Percentiles rank a stretch among this genome's conserved stretches.
Conservation (phyloP, 2,329 filamentous ascomycete genomes). For the Gnomoniopsis sp. region DNA sequence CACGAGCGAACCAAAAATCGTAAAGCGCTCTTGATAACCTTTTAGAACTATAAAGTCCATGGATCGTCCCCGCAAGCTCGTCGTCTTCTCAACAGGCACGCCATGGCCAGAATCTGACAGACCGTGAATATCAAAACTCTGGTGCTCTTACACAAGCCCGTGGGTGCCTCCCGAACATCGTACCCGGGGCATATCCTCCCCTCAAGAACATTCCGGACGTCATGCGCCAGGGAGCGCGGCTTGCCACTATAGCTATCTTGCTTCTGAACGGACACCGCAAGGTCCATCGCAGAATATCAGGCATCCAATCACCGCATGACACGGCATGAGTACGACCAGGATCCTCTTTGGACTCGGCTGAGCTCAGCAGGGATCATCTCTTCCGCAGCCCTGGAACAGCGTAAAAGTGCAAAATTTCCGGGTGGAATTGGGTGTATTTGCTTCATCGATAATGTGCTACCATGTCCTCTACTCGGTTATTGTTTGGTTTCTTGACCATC, state of each 20-base stretch:
- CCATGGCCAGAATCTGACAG: background rate
- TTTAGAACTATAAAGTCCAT: too few species aligned
- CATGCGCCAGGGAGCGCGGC: background rate
- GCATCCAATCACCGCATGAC: slow-evolving; percentile 12
- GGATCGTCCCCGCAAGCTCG: too few species aligned
- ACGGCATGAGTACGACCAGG: slow-evolving; percentile 7
- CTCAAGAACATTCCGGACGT: background rate
- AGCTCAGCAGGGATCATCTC: slow-evolving; percentile 6
- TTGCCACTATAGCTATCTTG: background rate
- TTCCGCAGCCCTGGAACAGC: background rate
- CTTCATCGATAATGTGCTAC: background rate
- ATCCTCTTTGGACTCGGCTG: background rate
- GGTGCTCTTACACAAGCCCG: background rate
- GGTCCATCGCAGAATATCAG: slow-evolving; percentile 5
- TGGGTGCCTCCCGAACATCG: background rate
- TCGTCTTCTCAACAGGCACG: background rate
- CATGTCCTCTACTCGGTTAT: too few species aligned
- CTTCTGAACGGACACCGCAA: background rate
- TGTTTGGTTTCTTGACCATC: background rate
- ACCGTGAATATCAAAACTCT: background rate
- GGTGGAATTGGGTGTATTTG: too few species aligned
- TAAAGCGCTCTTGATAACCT: too few species aligned
- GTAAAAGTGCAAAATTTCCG: background rate
- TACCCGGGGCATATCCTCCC: background rate
- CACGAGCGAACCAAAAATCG: too few species aligned